Evolutionary conservation across 2,329 filamentous ascomycete genomes (phyloP).

Genomic region (Lecanicillium sp.): DNA sequence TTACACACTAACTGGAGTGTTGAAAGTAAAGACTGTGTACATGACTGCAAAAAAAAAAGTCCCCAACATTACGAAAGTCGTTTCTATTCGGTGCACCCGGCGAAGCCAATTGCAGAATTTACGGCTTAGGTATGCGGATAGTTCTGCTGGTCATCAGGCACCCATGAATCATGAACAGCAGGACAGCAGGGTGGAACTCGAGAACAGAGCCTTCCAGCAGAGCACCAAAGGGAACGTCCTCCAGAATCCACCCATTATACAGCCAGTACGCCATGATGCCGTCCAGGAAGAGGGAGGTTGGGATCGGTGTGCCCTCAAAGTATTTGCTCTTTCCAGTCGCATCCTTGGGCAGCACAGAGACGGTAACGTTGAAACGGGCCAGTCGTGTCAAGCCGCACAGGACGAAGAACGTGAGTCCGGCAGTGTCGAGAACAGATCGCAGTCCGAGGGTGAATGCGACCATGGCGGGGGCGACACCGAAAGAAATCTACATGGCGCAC

Average conservation of each 20-base stretch:
- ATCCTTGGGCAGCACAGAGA: slow-evolving; percentile 83
- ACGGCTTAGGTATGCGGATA: slow-evolving; percentile 88
- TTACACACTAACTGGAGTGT: too few species aligned
- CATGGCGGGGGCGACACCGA: slow-evolving; percentile 82
- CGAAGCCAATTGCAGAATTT: too few species aligned
- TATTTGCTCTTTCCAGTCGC: slow-evolving; percentile 84
- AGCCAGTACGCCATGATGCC: slow-evolving; percentile 87
- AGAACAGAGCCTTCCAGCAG: slow-evolving; percentile 57
- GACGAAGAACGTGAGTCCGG: slow-evolving; percentile 79
- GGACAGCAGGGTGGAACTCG: slow-evolving; percentile 78
- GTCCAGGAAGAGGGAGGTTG: slow-evolving; percentile 76
- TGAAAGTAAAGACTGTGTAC: too few species aligned
- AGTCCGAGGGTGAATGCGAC: slow-evolving; percentile 85
- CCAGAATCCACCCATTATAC: slow-evolving; percentile 68
- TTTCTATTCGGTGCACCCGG: too few species aligned
- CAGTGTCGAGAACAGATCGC: slow-evolving; percentile 74
- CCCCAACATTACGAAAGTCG: too few species aligned
- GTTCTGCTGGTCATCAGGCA: slow-evolving; percentile 94
- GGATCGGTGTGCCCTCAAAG: slow-evolving; percentile 96
- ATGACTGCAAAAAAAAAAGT: too few species aligned
- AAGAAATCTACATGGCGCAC: slow-evolving; percentile 83
- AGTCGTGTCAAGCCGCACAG: slow-evolving; percentile 89
- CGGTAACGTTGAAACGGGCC: slow-evolving; percentile 96
- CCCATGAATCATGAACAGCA: slow-evolving; percentile 80
- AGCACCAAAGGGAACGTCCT: slow-evolving; percentile 69